Conservation (phyloP, 352 stramenopile genomes). For the Achlya hypogyna region DNA sequence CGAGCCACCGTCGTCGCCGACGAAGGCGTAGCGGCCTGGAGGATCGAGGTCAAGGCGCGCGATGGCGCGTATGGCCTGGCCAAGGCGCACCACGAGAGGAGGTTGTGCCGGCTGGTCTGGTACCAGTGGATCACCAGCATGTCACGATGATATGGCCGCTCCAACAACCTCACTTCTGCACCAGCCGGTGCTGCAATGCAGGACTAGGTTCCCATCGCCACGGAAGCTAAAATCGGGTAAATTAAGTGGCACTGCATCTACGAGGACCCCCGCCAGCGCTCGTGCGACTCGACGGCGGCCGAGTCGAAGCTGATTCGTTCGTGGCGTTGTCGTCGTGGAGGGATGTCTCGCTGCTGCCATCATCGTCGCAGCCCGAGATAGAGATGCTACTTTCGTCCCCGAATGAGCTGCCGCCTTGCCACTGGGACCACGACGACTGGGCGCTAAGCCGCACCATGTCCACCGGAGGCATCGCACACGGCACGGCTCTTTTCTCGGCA, state of each 20-base stretch:
- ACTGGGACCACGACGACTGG: not conserved
- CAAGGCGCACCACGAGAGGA: not conserved
- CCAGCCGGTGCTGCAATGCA: too few relatives aligned
- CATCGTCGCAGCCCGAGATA: not conserved
- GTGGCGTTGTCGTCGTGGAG: not conserved
- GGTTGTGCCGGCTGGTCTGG: too few relatives aligned
- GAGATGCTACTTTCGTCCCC: not conserved
- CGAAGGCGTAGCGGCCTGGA: not conserved
- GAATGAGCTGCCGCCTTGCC: not conserved
- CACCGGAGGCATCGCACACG: not conserved
- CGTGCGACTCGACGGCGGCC: not conserved
- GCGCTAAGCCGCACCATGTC: not conserved
- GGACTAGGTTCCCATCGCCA: too few relatives aligned
- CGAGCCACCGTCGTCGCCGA: not conserved
- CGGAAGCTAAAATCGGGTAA: too few relatives aligned
- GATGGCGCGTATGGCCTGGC: not conserved
- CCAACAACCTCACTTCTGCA: too few relatives aligned
- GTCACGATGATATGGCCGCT: too few relatives aligned
- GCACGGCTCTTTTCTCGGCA: not conserved
- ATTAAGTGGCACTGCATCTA: too few relatives aligned
- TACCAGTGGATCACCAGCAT: too few relatives aligned
- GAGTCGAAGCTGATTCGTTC: not conserved
- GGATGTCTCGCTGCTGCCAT: not conserved
- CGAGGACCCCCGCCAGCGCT: not conserved
- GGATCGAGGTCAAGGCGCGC: not conserved